These are phyloP conservation scores for Sporothrix phasma DNA, from an alignment of 2,329 filamentous ascomycete species.

Conservation along the genomic window DNA sequence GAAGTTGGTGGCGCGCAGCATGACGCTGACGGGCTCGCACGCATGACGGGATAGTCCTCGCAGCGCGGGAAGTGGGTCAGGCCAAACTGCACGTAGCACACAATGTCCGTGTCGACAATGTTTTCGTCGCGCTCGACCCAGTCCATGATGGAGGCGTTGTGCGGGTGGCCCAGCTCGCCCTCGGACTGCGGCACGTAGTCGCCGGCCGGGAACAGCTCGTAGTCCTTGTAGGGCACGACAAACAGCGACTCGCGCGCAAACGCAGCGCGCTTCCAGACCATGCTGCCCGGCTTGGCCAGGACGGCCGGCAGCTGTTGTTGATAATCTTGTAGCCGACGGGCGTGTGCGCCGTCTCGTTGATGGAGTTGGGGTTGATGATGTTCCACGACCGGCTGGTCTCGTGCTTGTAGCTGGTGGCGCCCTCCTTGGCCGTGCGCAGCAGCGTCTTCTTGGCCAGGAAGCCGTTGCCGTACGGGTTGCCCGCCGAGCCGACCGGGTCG, in stretches of 20 bases:
- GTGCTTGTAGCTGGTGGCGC: constrained; percentile 72
- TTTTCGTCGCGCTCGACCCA: constrained; percentile 64
- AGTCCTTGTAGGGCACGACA: constrained; percentile 75
- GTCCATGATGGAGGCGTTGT: constrained; percentile 49
- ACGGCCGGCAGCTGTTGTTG: constrained; percentile 68
- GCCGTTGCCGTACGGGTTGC: constrained; percentile 84
- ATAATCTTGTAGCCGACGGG: constrained; percentile 83
- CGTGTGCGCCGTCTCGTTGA: constrained; percentile 57
- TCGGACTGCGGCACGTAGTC: constrained; percentile 82
- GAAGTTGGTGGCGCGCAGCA: constrained; percentile 72
- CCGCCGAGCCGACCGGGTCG: constrained; percentile 65
- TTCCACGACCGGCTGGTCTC: constrained; percentile 48
- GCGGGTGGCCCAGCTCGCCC: constrained; percentile 54
- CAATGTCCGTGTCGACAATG: constrained; percentile 74
- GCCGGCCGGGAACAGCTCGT: constrained; percentile 75
- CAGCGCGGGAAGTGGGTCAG: constrained; percentile 81
- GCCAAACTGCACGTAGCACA: constrained; percentile 91
- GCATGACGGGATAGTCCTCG: constrained; percentile 91
- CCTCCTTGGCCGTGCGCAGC: constrained; percentile 58
- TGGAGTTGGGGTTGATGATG: constrained; percentile 40
- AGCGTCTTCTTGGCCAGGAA: constrained; percentile 82
- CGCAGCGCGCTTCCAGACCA: constrained; percentile 86
- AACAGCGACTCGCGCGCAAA: constrained; percentile 81
- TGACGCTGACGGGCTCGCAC: constrained; percentile 69
- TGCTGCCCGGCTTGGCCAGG: constrained; percentile 66